Base-by-base conservation (phyloP, 2,329 filamentous ascomycete species). In the Talaromyces rugulosus region DNA sequence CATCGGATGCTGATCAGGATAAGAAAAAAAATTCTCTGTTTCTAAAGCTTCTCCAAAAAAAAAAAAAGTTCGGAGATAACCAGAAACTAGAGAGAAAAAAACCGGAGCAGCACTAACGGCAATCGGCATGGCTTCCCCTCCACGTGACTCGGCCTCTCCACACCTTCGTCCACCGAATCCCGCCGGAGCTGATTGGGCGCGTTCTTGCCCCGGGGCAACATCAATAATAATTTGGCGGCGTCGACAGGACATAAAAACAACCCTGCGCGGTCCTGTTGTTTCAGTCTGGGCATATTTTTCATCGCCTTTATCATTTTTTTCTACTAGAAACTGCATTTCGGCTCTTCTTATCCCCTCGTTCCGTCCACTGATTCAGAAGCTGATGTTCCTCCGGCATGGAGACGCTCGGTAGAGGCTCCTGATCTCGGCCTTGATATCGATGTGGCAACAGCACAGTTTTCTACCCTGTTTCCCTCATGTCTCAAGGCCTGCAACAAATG, bases 71-170 rank as follows among this genome's bases (percentile, higher is more conserved):
- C 61, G 47, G 54, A 59, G 59, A 56, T 61, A 62, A 59, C 61
- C 18, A 53, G 30, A 59, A 9, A 28, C 30, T 23, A 53, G 40
- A 60, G 66, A 63, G 66, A 71, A 67, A 66, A 67, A 68, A 70
- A 68, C 68, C 28, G 27, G 52, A 36, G 34, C 5, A 27, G 8
- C 40, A 34, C 54, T 62, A 62, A 59, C 59, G 27, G 51, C 36
- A 58, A 16, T 52, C 42, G 62, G 62, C 60, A 65, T 64, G 60
- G 60, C 44, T 58, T 57, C 57, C 16, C 56, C 9, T 40, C 36
- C 63, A 65, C 63, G 61, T 66, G 63, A 66, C 56, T 30, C 12
- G 9, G 33, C 31, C n/a, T 16, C 60, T 62, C 60, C 60, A 55
- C 60, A 23, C 56, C 53, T 18, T 18, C 11, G 56, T 62, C 60